Percentiles rank a stretch among this genome's conserved stretches.
Evolutionary conservation across 495 filamentous ascomycete species (phyloP).

Genomic region (Talaromyces proteolyticus): DNA sequence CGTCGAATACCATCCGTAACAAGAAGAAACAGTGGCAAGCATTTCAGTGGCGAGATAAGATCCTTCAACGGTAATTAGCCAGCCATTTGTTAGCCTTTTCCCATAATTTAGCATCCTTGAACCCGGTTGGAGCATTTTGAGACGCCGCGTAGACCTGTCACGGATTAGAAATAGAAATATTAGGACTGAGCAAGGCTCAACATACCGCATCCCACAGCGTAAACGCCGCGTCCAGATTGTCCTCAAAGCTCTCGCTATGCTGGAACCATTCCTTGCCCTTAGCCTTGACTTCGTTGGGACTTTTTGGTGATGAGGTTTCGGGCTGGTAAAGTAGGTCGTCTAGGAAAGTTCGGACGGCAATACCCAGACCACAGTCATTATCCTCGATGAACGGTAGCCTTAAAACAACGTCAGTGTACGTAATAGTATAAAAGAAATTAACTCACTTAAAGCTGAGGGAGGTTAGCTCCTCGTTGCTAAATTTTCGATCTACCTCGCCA

Average conservation of each 20-base stretch:
- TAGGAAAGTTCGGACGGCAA: constrained; percentile 87
- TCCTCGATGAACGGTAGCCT: constrained; percentile 84
- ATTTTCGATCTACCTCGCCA: constrained; percentile 64
- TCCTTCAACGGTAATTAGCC: constrained; percentile 12
- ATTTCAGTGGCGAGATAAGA: too few relatives aligned
- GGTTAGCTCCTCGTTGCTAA: constrained; percentile 52
- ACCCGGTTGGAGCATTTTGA: constrained; percentile 55
- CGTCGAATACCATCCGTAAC: too few relatives aligned
- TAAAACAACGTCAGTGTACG: constrained; percentile 7
- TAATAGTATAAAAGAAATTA: neutral
- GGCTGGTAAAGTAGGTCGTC: constrained; percentile 65
- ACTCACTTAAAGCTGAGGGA: constrained; percentile 69
- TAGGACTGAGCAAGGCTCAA: constrained; percentile 6
- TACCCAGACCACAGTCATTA: constrained; percentile 78
- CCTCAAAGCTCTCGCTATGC: constrained; percentile 65
- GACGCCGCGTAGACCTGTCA: constrained; percentile 57
- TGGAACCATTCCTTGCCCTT: constrained; percentile 71
- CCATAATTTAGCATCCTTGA: constrained; percentile 59
- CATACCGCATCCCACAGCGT: constrained; percentile 76
- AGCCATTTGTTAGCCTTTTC: constrained; percentile 63
- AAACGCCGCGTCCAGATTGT: constrained; percentile 75
- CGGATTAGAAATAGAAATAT: constrained; percentile 1
- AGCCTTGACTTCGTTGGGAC: constrained; percentile 51
- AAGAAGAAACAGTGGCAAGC: too few relatives aligned
- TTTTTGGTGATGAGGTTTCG: constrained; percentile 52